Evolutionary conservation across 768 basidiomycete genomes (phyloP), one percentile per base, ranked within the genome.

Genomic region (Xerocomus brunneocitrinus): DNA sequence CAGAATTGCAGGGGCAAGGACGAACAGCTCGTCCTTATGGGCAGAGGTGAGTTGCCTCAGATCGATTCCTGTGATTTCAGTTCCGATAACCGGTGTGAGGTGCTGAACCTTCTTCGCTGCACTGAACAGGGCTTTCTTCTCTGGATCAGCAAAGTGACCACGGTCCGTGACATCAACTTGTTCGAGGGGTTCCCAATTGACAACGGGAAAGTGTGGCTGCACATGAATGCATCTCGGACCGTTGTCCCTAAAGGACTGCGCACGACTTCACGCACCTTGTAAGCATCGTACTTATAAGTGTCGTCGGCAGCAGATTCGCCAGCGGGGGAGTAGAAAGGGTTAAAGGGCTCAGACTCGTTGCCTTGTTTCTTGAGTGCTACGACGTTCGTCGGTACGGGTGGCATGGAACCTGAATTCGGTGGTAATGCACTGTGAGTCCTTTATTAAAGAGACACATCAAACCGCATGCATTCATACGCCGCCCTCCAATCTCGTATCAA

Each of bases 11-110:
- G 10, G 28, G 19, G 7, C 22, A 46, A 19, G 27, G 35, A 69
- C 82, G 58, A 58, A 89, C 87, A 91, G 74, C 62, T 91, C 89
- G 62, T 91, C 87, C 70, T 88, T 91, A 67, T 91, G 88, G 28
- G 71, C 54, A 52, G 78, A 73, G 3, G 83, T 76, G 8, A 91
- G 73, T 61, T 87, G 82, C 52, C 83, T 75, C 25, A 92, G 75
- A 68, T 92, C 88, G 56, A 91, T 72, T 7, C 89, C 89, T 5
- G 71, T 64, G 44, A 91, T 72, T 65, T 91, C 89, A 28, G 87
- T 88, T 16, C 89, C 90, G 58, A 91, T 85, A 35, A 77, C 73
- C 2, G 85, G 86, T 0, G 86, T 87, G 43, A 90, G 70, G 59
- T 89, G 76, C 55, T 75, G 79, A 47, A 90, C 80, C 64, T 84